Evolutionary conservation across 768 basidiomycete genomes (phyloP).

Genomic region (Termitomyces sp.): DNA sequence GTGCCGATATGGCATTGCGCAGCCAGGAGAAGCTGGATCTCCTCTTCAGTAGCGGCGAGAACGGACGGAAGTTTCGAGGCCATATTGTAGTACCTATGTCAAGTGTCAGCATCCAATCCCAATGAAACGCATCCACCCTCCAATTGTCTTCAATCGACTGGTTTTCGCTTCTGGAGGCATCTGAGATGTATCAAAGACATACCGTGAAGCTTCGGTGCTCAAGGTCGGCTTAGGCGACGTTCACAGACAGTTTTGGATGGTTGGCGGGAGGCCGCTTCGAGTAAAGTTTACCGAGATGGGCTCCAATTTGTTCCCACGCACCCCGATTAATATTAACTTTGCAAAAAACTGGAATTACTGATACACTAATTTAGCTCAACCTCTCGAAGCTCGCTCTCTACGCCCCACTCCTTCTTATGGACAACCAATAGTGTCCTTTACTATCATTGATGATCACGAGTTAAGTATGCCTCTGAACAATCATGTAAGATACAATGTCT

Average conservation of each 20-base stretch:
- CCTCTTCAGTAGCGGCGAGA: constrained; percentile 93
- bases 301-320: constrained; percentile 30
- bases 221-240: constrained; percentile 42
- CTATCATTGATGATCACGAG: no score
- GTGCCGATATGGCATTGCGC: constrained; percentile 97
- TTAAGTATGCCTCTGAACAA: no score
- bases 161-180: constrained; percentile 24
- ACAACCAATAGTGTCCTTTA: no score
- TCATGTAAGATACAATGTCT: no score
- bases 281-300: constrained; percentile 28
- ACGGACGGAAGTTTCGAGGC: constrained; percentile 92
- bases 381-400: not conserved
- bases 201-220: constrained; percentile 41
- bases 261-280: constrained; percentile 29
- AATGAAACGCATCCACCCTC: constrained; percentile 37
- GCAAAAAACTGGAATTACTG: no score
- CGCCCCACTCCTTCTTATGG: no score
- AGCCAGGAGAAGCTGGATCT: constrained; percentile 91
- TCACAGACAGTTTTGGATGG: constrained; percentile 34
- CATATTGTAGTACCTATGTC: constrained; percentile 37
- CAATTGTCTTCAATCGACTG: constrained; percentile 24
- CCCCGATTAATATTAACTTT: not conserved
- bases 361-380: no score
- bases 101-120: constrained; percentile 31
- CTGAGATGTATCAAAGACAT: constrained; percentile 23